Conservation (phyloP, 2,329 filamentous ascomycete genomes). For the Trichoderma polysporum region DNA sequence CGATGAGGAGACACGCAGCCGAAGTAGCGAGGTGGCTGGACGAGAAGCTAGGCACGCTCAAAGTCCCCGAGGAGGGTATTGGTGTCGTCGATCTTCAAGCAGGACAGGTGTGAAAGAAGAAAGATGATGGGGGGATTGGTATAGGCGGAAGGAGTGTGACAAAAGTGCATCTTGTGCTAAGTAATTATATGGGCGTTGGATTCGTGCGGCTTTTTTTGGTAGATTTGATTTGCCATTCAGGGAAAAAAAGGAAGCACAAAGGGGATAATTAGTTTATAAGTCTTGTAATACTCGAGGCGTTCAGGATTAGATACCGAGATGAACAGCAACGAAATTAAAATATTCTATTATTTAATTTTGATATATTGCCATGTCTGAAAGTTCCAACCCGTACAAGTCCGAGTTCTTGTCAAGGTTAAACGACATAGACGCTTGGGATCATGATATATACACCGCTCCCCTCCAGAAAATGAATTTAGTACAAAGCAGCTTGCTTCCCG, state of each 20-base stretch:
- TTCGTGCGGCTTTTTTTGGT: neutral
- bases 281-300: slow-evolving; percentile 26
- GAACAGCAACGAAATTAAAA: slow-evolving; percentile 22
- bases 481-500: neutral
- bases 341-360: neutral
- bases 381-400: no score
- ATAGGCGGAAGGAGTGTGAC: neutral
- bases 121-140: no score
- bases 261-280: neutral
- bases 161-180: neutral
- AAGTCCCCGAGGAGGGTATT: slow-evolving; percentile 53
- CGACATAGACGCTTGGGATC: neutral
- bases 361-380: neutral
- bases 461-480: neutral
- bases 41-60: slow-evolving; percentile 55
- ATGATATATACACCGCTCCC: neutral
- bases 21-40: slow-evolving; percentile 61
- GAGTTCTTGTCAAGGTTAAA: neutral
- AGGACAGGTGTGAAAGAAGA: neutral
- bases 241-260: neutral
- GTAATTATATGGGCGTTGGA: neutral
- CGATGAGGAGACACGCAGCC: slow-evolving; percentile 56
- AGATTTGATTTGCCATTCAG: neutral
- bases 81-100: slow-evolving; percentile 7
- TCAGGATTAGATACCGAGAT: slow-evolving; percentile 29